Percentiles rank a stretch among this genome's conserved stretches.
These are phyloP conservation scores for Spathaspora gorwiae DNA, from an alignment of 805 yeast genomes.

Conservation along the genomic window DNA sequence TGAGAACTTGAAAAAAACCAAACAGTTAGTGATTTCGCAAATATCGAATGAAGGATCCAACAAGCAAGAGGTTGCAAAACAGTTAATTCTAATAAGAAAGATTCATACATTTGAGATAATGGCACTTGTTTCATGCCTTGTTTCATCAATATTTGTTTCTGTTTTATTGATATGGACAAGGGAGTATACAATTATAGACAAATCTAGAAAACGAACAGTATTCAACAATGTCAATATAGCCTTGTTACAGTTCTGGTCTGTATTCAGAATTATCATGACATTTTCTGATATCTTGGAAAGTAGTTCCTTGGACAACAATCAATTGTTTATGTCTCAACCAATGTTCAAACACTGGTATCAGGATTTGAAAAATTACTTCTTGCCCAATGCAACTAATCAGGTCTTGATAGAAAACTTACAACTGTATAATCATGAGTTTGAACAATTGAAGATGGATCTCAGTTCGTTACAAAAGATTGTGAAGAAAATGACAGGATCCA, in stretches of 20 bases:
- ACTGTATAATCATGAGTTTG: conserved; percentile 2
- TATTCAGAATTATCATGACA: conserved; percentile 6
- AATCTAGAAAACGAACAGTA: conserved; percentile 19
- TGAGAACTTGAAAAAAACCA: conserved; percentile 16
- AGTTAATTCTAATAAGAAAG: conserved; percentile 9
- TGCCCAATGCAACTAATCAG: conserved; percentile 5
- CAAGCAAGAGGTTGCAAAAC: background rate
- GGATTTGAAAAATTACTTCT: conserved; percentile 5
- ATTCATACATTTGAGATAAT: conserved; percentile 13
- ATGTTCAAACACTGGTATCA: conserved; percentile 2
- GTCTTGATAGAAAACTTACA: conserved; percentile 4
- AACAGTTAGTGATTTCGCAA: conserved; percentile 11
- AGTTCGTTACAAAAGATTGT: conserved; percentile 1
- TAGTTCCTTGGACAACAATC: conserved; percentile 4
- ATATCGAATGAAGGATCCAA: background rate
- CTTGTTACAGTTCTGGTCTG: conserved; percentile 21
- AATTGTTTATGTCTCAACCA: background rate
- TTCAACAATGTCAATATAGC: conserved; percentile 35
- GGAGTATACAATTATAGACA: conserved; percentile 21
- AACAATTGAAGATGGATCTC: conserved; percentile 5
- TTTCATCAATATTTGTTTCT: conserved; percentile 23
- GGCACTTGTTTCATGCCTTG: conserved; percentile 22
- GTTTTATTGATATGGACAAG: conserved; percentile 25
- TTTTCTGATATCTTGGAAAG: conserved; percentile 6
- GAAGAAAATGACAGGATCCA: background rate